Evolutionary conservation across 768 basidiomycete species (phyloP).

Genomic region (Dentipellis sp.): DNA sequence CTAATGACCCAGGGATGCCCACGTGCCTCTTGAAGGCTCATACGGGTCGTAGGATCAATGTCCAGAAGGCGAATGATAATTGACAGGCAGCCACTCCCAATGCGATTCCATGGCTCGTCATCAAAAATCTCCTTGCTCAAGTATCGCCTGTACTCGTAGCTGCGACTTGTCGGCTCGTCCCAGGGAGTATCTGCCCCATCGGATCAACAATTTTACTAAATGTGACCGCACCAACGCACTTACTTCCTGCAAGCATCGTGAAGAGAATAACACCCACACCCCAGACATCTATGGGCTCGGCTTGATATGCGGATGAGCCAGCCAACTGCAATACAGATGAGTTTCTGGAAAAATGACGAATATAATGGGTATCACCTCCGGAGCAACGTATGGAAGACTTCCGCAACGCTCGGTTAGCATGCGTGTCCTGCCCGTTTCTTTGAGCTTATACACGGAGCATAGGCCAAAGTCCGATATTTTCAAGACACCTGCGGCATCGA

Average conservation of each 20-base stretch:
- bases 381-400: slow-evolving; percentile 89
- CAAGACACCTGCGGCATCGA: slow-evolving; percentile 74
- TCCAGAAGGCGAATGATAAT: slow-evolving; percentile 69
- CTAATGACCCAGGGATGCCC: slow-evolving; percentile 69
- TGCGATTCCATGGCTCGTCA: slow-evolving; percentile 71
- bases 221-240: slow-evolving; percentile 21
- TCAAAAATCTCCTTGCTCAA: slow-evolving; percentile 62
- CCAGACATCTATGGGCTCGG: slow-evolving; percentile 95
- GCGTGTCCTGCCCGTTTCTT: slow-evolving; percentile 69
- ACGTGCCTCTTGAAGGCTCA: slow-evolving; percentile 49
- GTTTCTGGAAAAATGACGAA: not conserved
- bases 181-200: slow-evolving; percentile 81
- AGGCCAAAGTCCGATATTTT: slow-evolving; percentile 97
- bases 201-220: not conserved
- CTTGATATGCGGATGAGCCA: slow-evolving; percentile 59
- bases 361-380: slow-evolving; percentile 48
- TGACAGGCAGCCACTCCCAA: slow-evolving; percentile 45
- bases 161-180: slow-evolving; percentile 83
- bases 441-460: slow-evolving; percentile 82
- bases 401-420: slow-evolving; percentile 77
- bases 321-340: slow-evolving; percentile 42
- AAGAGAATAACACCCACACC: slow-evolving; percentile 92
- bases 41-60: slow-evolving; percentile 56
- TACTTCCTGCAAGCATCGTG: slow-evolving; percentile 85
- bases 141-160: slow-evolving; percentile 75